Evolutionary conservation across 352 stramenopile species (phyloP), one percentile per base, ranked within the genome.

Genomic region (Phytopythium ostracodes): DNA sequence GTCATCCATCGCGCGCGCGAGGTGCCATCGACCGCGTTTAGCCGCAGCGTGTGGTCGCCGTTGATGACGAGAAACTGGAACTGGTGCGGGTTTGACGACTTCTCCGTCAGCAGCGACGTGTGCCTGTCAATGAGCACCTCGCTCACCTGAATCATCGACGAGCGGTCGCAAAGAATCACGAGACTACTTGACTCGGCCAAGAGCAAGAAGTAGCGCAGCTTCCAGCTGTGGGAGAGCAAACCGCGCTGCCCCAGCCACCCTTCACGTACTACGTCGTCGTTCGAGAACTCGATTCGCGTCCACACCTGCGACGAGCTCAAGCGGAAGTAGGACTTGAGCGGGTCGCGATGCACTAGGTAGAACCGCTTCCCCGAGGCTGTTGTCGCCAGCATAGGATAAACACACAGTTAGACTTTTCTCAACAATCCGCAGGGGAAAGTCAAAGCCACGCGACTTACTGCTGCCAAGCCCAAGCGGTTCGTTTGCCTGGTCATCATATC

Each of bases 41-140:
- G 65, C 5, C 83, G 71, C 14, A 93, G 51, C 25, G 79, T 85
- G 17, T 75, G 83, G 15, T 87, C 75, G 38, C 80, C 79, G 56
- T 90, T 88, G 33, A 90, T 84, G 29, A 96, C 70, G 14, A 87
- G 81, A 44, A 96, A 96, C 65, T 89, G 84, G 60, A 90, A 92
- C 63, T 96, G 84, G 20, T 87, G 67, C 9, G 68, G 77, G 38
- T 89, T 91, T 6, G 69, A 52, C 22, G 77, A 75, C n/a, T 84
- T 77, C 59, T 94, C 82, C 11, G 77, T 63, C 12, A 86, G 36
- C 33, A 91, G 63, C 18, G 87, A 88, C 51, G 87, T 96, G 53
- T 92, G 79, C n/a, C 71, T 67, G 52, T 90, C 83, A 64, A 96
- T 92, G 0, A 78, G 62, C 25, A 85, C 81, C 43, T 94, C 83